Percentiles rank a stretch among this genome's conserved stretches.
Evolutionary conservation across 345 rosid species (phyloP).

Genomic region (Stellera chamaejasme): DNA sequence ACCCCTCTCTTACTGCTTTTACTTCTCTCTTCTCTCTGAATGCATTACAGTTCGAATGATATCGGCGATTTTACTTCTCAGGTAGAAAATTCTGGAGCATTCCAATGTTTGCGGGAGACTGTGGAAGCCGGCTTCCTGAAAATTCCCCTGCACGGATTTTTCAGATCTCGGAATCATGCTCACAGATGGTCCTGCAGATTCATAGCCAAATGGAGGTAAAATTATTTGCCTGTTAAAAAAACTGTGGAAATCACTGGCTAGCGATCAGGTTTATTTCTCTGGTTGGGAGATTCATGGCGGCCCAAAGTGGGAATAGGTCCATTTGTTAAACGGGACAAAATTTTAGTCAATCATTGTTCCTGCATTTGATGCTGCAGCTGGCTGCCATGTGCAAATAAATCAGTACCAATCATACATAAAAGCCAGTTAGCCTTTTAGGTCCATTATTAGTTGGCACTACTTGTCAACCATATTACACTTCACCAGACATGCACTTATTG

Average conservation of each 20-base stretch:
- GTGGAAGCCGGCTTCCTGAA: constrained; percentile 30
- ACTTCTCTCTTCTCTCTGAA: background rate
- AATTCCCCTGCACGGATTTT: constrained; percentile 40
- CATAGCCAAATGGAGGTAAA: constrained; percentile 56
- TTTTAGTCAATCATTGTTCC: constrained; percentile 17
- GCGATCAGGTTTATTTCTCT: constrained; percentile 15
- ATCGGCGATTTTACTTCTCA: constrained; percentile 5
- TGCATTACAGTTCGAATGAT: background rate
- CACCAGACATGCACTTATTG: background rate
- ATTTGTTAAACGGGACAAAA: constrained; percentile 16
- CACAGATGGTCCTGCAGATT: constrained; percentile 64
- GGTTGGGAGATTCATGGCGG: constrained; percentile 18
- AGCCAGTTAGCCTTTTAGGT: background rate
- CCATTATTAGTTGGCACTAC: constrained; percentile 13
- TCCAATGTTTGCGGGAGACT: constrained; percentile 41
- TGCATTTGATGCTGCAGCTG: background rate
- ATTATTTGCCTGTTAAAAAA: background rate
- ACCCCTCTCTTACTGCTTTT: background rate
- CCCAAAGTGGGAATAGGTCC: constrained; percentile 8
- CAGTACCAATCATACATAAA: constrained; percentile 2
- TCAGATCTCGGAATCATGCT: constrained; percentile 66
- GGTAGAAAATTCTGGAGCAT: constrained; percentile 62
- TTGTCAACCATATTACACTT: background rate
- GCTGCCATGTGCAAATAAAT: constrained; percentile 16
- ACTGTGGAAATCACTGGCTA: constrained; percentile 4